Percentiles rank a stretch among this genome's conserved stretches.
These are phyloP conservation scores for Dalechampia spathulata DNA, from an alignment of 441 rosid species.

Conservation along the genomic window DNA sequence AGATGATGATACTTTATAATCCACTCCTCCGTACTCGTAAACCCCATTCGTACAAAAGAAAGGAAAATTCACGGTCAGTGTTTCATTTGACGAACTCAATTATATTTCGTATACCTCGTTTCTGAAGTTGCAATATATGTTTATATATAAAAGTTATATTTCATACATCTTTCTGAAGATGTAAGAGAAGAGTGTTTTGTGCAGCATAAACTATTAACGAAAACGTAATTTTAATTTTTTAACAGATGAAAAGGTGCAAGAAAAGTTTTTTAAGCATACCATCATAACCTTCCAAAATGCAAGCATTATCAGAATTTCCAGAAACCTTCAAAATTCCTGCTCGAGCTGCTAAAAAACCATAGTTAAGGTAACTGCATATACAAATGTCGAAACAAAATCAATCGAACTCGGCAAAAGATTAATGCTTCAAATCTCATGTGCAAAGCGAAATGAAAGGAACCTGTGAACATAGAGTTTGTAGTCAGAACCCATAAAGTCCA, in stretches of 20 bases:
- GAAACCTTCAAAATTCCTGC: slow-evolving; percentile 77
- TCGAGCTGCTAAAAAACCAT: slow-evolving; percentile 93
- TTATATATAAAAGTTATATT: neutral
- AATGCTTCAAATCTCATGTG: too few species aligned
- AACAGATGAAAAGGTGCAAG: neutral
- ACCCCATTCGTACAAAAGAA: slow-evolving; percentile 29
- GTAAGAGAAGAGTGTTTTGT: neutral
- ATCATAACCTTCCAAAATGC: slow-evolving; percentile 67
- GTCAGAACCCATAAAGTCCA: slow-evolving; percentile 69
- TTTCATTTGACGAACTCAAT: too few species aligned
- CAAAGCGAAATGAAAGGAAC: slow-evolving; percentile 40
- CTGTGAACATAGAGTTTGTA: slow-evolving; percentile 97
- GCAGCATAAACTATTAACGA: neutral
- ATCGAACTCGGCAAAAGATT: too few species aligned
- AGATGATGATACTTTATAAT: slow-evolving; percentile 51
- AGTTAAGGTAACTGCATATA: slow-evolving; percentile 76
- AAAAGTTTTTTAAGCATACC: slow-evolving; percentile 38
- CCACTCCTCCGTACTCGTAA: slow-evolving; percentile 71
- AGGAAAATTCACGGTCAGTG: too few species aligned
- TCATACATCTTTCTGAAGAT: too few species aligned
- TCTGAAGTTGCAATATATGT: too few species aligned
- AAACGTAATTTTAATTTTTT: neutral
- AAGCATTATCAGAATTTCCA: slow-evolving; percentile 61
- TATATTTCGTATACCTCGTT: too few species aligned
- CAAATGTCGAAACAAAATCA: too few species aligned